Percentiles rank a stretch among this genome's conserved stretches.
phyloP scores from a whole-genome alignment of 192 early-diverging fungal genomes.

The Chytriomyces sp. region DNA sequence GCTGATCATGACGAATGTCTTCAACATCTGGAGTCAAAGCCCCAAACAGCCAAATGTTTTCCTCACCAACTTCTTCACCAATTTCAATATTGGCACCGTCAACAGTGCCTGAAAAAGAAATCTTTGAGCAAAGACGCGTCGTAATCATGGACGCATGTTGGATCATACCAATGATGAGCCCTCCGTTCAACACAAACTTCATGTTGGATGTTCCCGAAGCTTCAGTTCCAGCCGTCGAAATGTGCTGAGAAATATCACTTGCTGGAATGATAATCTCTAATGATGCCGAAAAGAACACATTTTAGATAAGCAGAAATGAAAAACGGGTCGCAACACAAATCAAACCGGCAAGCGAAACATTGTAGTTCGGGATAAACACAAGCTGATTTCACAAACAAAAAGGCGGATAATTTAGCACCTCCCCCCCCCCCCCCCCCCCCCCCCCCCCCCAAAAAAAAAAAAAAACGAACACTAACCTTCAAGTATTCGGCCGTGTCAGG shows the following conservation, averaged over 20 bases:
- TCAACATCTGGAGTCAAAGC: constrained; percentile 88
- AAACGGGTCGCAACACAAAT: neutral
- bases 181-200: constrained; percentile 99
- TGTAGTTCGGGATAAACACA: constrained; percentile 98
- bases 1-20: constrained; percentile 90
- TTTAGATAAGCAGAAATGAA: neutral
- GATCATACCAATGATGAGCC: constrained; percentile 87
- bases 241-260: constrained; percentile 99
- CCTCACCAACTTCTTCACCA: constrained; percentile 91
- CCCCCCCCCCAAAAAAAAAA: too few species aligned
- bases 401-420: too few species aligned
- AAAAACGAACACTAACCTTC: constrained; percentile 50
- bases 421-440: too few species aligned
- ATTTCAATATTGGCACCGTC: constrained; percentile 99
- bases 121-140: neutral
- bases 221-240: constrained; percentile 98
- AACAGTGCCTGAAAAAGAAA: constrained; percentile 43
- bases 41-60: constrained; percentile 99
- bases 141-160: neutral
- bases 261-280: constrained; percentile 92
- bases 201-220: constrained; percentile 99
- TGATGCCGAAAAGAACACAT: neutral
- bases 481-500: constrained; percentile 77
- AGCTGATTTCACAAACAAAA: constrained; percentile 40
- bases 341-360: constrained; percentile 84